A percentile compares a stretch with the other conserved stretches of the same genome.
Conservation (phyloP, 495 filamentous ascomycete species). For the Geopyxis carbonaria region DNA sequence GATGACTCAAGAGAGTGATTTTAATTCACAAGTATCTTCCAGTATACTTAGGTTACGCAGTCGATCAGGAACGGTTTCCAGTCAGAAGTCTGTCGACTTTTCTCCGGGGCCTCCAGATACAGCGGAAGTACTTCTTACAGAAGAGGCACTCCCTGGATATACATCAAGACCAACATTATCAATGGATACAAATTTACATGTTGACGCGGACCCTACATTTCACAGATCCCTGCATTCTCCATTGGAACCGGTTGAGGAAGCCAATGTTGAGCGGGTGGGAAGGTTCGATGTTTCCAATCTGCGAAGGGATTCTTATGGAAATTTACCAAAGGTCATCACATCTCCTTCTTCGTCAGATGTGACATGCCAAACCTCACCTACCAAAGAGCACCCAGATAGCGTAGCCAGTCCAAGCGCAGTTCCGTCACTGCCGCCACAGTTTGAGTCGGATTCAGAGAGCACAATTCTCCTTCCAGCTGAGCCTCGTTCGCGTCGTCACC, state of each 20-base stretch:
- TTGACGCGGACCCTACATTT: slow-evolving; percentile 3
- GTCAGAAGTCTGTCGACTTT: no score
- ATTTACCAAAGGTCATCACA: slow-evolving; percentile 4
- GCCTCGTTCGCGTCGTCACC: not conserved
- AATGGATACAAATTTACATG: no score
- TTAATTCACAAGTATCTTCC: no score
- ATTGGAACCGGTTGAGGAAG: not conserved
- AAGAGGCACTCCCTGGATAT: no score
- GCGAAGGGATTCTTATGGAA: slow-evolving; percentile 4
- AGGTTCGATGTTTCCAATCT: slow-evolving; percentile 1
- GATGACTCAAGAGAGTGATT: no score
- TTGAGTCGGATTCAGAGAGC: not conserved
- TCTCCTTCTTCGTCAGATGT: not conserved
- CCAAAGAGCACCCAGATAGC: not conserved
- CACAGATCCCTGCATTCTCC: slow-evolving; percentile 3
- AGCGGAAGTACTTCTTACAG: no score
- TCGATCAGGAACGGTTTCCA: no score
- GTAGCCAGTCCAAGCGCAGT: not conserved
- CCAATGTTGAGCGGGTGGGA: slow-evolving; percentile 4
- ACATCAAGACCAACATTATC: no score
- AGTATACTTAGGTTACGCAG: no score
- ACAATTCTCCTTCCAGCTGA: not conserved
- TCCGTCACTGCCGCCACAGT: not conserved
- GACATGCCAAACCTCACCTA: not conserved
- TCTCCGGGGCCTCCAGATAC: no score